Evolutionary conservation across 345 rosid species (phyloP).

Genomic region (Diplotaxis tenuifolia): DNA sequence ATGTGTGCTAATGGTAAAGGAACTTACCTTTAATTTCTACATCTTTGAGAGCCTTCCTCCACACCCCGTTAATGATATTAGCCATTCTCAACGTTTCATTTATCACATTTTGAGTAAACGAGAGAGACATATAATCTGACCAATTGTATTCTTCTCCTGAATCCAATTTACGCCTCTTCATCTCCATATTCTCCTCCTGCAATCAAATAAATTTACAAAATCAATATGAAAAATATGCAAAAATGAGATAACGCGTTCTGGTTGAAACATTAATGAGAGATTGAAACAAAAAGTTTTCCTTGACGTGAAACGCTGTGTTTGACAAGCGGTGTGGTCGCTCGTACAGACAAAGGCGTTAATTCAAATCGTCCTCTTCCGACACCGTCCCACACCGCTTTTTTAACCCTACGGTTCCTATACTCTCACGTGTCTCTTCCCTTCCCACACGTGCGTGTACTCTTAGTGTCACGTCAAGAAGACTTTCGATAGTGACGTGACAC

Average conservation of each 20-base stretch:
- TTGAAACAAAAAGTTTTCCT: conserved; percentile 18
- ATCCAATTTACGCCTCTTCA: conserved; percentile 63
- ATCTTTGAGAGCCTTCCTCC: conserved; percentile 91
- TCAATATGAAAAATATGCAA: background rate
- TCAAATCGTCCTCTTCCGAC: conserved; percentile 43
- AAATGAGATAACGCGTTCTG: conserved; percentile 4
- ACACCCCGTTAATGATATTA: conserved; percentile 85
- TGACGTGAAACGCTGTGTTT: conserved; percentile 28
- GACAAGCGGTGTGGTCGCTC: conserved; percentile 32
- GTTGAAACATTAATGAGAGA: conserved; percentile 10
- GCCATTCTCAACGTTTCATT: conserved; percentile 89
- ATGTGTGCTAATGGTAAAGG: background rate
- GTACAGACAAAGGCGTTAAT: conserved; percentile 41
- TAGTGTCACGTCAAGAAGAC: conserved; percentile 43
- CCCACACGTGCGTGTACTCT: conserved; percentile 42
- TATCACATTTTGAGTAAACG: conserved; percentile 92
- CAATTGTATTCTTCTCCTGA: conserved; percentile 53
- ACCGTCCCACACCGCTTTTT: conserved; percentile 38
- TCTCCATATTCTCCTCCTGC: conserved; percentile 87
- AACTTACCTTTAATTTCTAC: conserved; percentile 72
- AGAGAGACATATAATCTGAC: conserved; percentile 80
- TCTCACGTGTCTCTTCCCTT: conserved; percentile 29
- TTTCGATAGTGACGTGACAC: conserved; percentile 37
- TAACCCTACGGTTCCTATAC: conserved; percentile 43
- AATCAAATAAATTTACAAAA: background rate